Evolutionary conservation across 176 grass and related monocot genomes (phyloP).

Genomic region (bread wheat (Triticum aestivum)): DNA sequence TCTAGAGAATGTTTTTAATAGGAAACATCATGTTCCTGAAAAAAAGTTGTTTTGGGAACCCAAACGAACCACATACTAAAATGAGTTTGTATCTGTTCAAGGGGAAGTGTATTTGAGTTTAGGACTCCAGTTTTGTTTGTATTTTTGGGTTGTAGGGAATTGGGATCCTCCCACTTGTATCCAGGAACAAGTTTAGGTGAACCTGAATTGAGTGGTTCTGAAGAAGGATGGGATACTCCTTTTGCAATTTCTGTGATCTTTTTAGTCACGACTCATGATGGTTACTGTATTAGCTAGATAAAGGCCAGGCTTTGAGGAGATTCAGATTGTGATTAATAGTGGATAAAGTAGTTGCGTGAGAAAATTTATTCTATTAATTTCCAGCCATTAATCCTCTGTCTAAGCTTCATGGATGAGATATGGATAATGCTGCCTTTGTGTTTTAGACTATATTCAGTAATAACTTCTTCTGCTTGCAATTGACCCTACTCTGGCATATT

Average conservation of each 20-base stretch:
- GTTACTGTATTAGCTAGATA: neutral
- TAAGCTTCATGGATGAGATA: constrained; percentile 17
- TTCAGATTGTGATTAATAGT: neutral
- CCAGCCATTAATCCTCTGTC: neutral
- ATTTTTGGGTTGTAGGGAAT: neutral
- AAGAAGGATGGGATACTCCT: neutral
- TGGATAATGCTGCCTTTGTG: neutral
- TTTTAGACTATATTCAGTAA: neutral
- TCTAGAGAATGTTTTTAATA: neutral
- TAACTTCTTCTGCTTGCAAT: neutral
- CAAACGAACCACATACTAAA: neutral
- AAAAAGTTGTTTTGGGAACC: neutral
- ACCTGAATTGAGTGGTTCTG: neutral
- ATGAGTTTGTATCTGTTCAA: neutral
- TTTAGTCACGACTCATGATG: neutral
- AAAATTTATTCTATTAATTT: neutral
- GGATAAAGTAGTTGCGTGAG: neutral
- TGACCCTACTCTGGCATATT: neutral
- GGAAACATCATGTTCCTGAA: neutral
- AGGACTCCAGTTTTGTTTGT: neutral
- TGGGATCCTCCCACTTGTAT: neutral
- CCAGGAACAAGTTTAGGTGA: neutral
- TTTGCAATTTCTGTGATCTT: neutral
- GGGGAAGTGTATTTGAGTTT: neutral
- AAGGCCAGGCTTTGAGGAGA: neutral